Base-by-base conservation (phyloP, 139 green algal species). In the Chlamydomonas schloesseri region DNA sequence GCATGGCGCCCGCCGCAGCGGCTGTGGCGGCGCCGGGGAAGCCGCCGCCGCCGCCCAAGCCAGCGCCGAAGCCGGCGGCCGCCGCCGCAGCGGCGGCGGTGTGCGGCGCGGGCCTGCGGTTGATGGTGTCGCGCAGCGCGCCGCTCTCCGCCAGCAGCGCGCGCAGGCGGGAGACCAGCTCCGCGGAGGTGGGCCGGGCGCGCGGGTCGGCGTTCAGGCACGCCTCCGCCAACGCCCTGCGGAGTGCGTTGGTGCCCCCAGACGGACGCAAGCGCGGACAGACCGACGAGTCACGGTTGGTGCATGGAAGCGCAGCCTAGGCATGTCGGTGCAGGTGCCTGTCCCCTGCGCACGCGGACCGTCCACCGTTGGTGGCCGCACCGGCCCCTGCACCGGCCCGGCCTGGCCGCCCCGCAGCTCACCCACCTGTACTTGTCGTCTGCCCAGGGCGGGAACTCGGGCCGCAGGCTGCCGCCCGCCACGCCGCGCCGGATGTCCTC, bases 71-170 rank as follows among this genome's bases (percentile, higher is more conserved):
- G 33, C 73, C 53, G 67, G 31, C 33, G 31, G 31, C 37, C 6
- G 10, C 14, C 5, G 29, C 31, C 13, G 73, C 11, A 8, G 34
- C 18, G 58, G 11, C 71, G 29, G 60, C 15, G 62, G 62, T 13
- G 75, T 26, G 36, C 23, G 26, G 17, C 50, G 15, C 17, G 8
- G 62, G 62, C n/a, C 58, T 37, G 3, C 77, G 62, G 36, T 37
- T 31, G 20, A 73, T 83, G 62, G 62, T 83, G 62, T 83, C 62
- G 62, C 73, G 75, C 75, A 82, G 58, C 33, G 75, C 77, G 11
- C 77, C 77, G 77, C 77, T 67, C 77, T 74, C 64, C 42, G 77
- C 77, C 64, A 75, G 77, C 83, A 88, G 73, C 36, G 37, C 28
- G 37, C 76, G 69, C 83, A 88, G 73, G 8, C 31, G 36, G 31